Conservation (phyloP, 1,284 basidiomycete genomes). For the Athelia sp. region DNA sequence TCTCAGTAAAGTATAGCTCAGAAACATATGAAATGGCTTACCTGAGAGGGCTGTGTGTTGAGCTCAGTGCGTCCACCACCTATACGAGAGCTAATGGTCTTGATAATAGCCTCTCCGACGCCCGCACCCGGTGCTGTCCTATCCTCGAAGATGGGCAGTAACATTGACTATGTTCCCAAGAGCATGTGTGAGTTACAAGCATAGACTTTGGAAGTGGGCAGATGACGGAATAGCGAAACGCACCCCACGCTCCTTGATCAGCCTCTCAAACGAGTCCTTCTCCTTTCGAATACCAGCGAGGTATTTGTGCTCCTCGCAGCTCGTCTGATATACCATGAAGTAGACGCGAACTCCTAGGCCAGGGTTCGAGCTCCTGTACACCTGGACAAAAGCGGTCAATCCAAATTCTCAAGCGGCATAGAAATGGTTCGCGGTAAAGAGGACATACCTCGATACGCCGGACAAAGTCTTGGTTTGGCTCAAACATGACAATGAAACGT, state of each 20-base stretch:
- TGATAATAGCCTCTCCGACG: conserved; percentile 60
- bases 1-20: not conserved
- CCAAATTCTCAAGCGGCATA: too few species aligned
- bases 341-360: conserved; percentile 88
- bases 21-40: conserved; percentile 22
- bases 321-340: conserved; percentile 90
- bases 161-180: conserved; percentile 64
- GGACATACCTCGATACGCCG: conserved; percentile 80
- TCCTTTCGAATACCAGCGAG: conserved; percentile 85
- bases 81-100: conserved; percentile 83
- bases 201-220: too few species aligned
- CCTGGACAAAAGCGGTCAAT: conserved; percentile 39
- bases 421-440: too few species aligned
- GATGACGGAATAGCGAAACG: conserved; percentile 23
- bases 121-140: conserved; percentile 32
- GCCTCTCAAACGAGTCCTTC: conserved; percentile 85
- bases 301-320: conserved; percentile 95
- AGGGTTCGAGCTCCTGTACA: conserved; percentile 79
- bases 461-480: conserved; percentile 91
- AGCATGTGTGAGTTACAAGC: conserved; percentile 1
- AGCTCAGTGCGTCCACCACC: conserved; percentile 81
- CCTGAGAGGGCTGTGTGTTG: conserved; percentile 66
- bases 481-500: conserved; percentile 92
- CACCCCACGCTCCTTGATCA: conserved; percentile 91
- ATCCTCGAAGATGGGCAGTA: conserved; percentile 85